Evolutionary conservation across 805 yeast species (phyloP).

Genomic region (Lachancea sp.): DNA sequence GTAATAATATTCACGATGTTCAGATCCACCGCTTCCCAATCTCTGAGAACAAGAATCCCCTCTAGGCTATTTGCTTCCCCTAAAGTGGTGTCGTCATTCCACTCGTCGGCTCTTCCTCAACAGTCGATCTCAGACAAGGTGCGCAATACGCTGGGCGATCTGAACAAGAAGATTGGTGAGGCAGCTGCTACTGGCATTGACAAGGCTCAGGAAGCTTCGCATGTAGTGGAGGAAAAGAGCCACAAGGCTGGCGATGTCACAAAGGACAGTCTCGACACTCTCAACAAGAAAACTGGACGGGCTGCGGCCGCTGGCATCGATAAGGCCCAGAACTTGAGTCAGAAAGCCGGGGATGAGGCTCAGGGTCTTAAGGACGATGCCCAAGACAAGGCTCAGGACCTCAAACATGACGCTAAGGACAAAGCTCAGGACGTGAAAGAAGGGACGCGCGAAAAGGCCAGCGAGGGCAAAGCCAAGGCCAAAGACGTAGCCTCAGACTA

Average conservation of each 20-base stretch:
- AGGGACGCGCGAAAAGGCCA: constrained; percentile 9
- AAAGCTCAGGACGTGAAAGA: constrained; percentile 13
- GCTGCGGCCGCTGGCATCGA: constrained; percentile 25
- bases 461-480: constrained; percentile 8
- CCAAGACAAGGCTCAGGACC: constrained; percentile 2
- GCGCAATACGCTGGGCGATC: constrained; percentile 19
- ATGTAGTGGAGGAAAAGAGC: constrained; percentile 10
- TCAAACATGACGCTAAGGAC: constrained; percentile 9
- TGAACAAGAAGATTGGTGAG: constrained; percentile 23
- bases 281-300: constrained; percentile 22
- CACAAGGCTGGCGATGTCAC: constrained; percentile 10
- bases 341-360: constrained; percentile 5
- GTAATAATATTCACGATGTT: background rate
- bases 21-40: constrained; percentile 2
- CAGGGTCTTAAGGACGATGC: constrained; percentile 4
- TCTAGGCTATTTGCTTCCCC: constrained; percentile 10
- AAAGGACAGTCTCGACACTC: constrained; percentile 18
- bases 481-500: constrained; percentile 3
- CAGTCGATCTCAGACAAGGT: constrained; percentile 11
- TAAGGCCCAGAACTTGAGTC: constrained; percentile 20
- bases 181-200: constrained; percentile 25
- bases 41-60: constrained; percentile 7
- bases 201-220: constrained; percentile 21
- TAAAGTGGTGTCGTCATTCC: constrained; percentile 9
- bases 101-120: constrained; percentile 1